phyloP scores from a whole-genome alignment of 2,329 filamentous ascomycete genomes.

The Hymenoscyphus albidus region DNA sequence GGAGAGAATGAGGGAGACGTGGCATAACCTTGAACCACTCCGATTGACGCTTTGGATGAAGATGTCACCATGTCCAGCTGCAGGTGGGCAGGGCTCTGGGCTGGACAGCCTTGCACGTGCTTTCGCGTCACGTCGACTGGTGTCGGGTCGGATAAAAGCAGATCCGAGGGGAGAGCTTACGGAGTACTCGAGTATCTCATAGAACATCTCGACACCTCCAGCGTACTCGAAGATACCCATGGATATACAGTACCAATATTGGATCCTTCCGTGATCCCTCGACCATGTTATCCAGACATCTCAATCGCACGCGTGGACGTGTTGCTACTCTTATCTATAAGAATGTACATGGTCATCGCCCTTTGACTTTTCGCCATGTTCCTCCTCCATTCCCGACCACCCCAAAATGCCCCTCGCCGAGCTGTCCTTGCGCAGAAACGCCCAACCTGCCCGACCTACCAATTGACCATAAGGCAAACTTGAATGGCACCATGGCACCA shows the following conservation, averaged over 20 bases:
- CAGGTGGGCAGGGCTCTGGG: too few species aligned
- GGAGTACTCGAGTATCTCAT: not conserved
- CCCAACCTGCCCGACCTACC: conserved; percentile 61
- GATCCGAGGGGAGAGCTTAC: not conserved
- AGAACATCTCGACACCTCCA: conserved; percentile 1
- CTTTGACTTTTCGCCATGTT: conserved; percentile 10
- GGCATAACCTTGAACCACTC: conserved; percentile 47
- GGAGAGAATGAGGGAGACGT: conserved; percentile 55
- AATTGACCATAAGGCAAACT: conserved; percentile 66
- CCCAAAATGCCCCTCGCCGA: conserved; percentile 64
- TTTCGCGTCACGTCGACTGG: not conserved
- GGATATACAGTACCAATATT: too few species aligned
- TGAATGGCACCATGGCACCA: conserved; percentile 72
- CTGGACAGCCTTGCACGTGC: not conserved
- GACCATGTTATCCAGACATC: conserved; percentile 25
- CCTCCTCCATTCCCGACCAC: conserved; percentile 29
- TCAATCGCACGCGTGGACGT: conserved; percentile 21
- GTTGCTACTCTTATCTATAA: not conserved
- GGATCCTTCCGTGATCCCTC: not conserved
- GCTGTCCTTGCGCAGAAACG: conserved; percentile 68
- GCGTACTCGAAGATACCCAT: conserved; percentile 19
- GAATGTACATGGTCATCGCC: not conserved
- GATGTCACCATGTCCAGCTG: not conserved
- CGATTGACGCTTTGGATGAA: not conserved
- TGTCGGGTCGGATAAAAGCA: not conserved